Evolutionary conservation across 176 grass and related monocot genomes (phyloP), one percentile per base, ranked within the genome.

Genomic region (Zizania latifolia): DNA sequence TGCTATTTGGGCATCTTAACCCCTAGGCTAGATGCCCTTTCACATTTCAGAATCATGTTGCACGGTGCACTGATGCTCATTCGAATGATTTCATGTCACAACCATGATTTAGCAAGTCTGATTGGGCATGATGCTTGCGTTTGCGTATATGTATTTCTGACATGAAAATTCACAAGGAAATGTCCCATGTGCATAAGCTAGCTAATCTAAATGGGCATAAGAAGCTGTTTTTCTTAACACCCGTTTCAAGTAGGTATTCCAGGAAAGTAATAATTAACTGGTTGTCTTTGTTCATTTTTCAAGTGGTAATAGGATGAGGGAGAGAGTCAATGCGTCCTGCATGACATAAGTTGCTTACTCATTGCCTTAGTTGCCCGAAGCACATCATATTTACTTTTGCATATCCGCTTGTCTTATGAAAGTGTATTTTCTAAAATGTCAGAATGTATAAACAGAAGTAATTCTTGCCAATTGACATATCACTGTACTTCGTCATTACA

Each of bases 41-140:
- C n/a, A n/a, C 62, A 55, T 76, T 55, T 74, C 9, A 48, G 39
- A 68, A 68, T 54, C 63, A 55, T 81, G 41, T 61, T 81, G 55
- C 30, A 24, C 62, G 29, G 43, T 70, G 43, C 17, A 9, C 46
- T 85, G 50, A 67, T 57, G 75, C 22, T 36, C 23, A 46, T 62
- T 65, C 39, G 19, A 71, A 56, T 78, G 56, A 53, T 78, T 78
- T 71, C 73, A 71, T 78, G 78, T 87, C 78, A 27, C 29, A 56
- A 24, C 53, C 9, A 40, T 16, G 33, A 22, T 54, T 37, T 34
- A 10, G 4, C 40, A 22, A 32, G 63, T 13, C n/a, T 50, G 17
- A 48, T 28, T 46, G 77, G 15, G 8, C 70, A 59, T 58, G 34
- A n/a, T 28, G 0, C 22, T 53, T 51, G 17, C 46, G 26, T 22